Conservation (phyloP, 179 eudicot species). For the Silene coronaria region DNA sequence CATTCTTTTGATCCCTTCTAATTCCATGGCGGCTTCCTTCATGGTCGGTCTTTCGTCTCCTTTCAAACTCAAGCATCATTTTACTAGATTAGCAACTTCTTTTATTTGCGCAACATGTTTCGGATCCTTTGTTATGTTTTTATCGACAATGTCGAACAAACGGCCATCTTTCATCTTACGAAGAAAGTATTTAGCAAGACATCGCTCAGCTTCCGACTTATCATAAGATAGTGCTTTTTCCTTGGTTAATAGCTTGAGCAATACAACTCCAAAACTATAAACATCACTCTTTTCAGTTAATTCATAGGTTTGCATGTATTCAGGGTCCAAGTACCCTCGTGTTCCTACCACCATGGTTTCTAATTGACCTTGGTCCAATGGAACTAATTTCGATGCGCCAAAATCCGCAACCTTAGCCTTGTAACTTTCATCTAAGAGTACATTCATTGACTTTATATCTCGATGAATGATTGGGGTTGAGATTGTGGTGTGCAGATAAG, state of each 20-base stretch:
- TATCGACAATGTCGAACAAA: slow-evolving; percentile 23
- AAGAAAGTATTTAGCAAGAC: slow-evolving; percentile 24
- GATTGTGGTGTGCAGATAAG: slow-evolving; percentile 22
- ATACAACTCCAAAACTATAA: slow-evolving; percentile 16
- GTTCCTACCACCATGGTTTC: slow-evolving; percentile 18
- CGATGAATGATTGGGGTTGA: slow-evolving; percentile 23
- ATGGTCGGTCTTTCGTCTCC: slow-evolving; percentile 33
- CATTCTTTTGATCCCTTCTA: slow-evolving; percentile 19
- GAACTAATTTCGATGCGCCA: slow-evolving; percentile 23
- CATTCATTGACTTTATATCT: slow-evolving; percentile 22
- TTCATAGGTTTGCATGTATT: slow-evolving; percentile 20
- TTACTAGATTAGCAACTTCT: slow-evolving; percentile 24
- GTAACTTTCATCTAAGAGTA: slow-evolving; percentile 21
- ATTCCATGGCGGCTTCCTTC: slow-evolving; percentile 37
- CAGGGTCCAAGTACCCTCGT: slow-evolving; percentile 21
- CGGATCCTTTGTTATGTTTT: slow-evolving; percentile 1
- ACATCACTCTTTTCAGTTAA: slow-evolving; percentile 30
- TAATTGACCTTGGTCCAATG: slow-evolving; percentile 4
- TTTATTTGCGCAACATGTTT: slow-evolving; percentile 12
- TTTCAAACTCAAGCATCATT: slow-evolving; percentile 17
- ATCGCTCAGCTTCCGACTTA: slow-evolving; percentile 15
- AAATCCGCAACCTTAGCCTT: slow-evolving; percentile 27
- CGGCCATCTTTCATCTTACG: slow-evolving; percentile 17
- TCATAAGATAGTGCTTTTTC: slow-evolving; percentile 14
- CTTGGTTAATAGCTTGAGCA: slow-evolving; percentile 16